phyloP scores from a whole-genome alignment of 2,329 filamentous ascomycete genomes.

The Pseudogymnoascus sp. region DNA sequence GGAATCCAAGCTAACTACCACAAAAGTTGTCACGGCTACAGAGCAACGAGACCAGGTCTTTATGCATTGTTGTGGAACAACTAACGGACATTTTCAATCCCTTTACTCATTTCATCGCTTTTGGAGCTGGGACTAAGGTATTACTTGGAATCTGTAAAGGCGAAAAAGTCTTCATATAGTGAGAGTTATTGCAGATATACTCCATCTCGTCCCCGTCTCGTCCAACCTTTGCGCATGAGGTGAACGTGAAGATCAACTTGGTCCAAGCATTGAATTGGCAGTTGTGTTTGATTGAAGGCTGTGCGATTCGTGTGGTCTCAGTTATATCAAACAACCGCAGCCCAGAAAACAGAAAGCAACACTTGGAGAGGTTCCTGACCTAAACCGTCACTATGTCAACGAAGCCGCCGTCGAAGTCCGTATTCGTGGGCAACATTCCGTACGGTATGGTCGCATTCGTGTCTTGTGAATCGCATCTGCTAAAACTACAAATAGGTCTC shows the following conservation, averaged over 20 bases:
- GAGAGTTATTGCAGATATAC: conserved; percentile 8
- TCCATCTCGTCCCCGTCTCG: neutral
- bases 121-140: neutral
- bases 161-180: conserved; percentile 5
- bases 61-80: conserved; percentile 6
- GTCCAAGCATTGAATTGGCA: neutral
- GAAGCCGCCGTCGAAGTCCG: conserved; percentile 69
- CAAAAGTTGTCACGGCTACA: neutral
- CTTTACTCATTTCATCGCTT: neutral
- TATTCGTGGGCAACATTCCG: conserved; percentile 82
- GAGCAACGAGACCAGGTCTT: neutral
- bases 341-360: neutral
- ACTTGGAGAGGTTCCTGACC: conserved; percentile 1
- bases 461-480: conserved; percentile 10
- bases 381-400: conserved; percentile 51
- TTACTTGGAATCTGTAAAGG: neutral
- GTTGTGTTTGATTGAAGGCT: neutral
- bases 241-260: conserved; percentile 5
- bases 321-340: neutral
- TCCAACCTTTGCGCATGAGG: conserved; percentile 6
- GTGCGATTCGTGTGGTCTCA: neutral
- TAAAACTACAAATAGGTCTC: conserved; percentile 53
- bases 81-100: neutral
- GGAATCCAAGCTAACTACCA: conserved; percentile 2
- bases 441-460: conserved; percentile 51